Conservation (phyloP, 2,329 filamentous ascomycete species). For the Teratosphaeria nubilosa region DNA sequence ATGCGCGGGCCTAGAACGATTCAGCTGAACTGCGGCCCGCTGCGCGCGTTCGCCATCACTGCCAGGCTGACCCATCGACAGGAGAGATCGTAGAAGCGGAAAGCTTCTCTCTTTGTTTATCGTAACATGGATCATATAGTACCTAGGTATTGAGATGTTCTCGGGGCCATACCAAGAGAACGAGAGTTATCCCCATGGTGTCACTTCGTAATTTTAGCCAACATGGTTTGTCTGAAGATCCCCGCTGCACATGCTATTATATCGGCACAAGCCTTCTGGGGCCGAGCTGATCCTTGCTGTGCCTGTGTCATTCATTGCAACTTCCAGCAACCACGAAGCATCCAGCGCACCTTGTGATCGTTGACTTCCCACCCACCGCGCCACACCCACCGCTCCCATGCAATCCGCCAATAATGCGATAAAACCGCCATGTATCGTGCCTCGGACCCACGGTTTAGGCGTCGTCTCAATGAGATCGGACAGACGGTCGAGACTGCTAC, state of each 20-base stretch:
- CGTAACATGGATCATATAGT: background rate
- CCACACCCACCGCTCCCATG: slow-evolving; percentile 1
- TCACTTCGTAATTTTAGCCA: too few species aligned
- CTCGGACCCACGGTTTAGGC: slow-evolving; percentile 75
- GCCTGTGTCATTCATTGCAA: background rate
- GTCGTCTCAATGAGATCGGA: slow-evolving; percentile 86
- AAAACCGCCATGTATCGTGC: slow-evolving; percentile 45
- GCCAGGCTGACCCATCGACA: too few species aligned
- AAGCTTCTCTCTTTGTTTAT: background rate
- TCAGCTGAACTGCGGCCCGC: background rate
- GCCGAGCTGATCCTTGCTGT: background rate
- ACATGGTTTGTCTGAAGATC: too few species aligned
- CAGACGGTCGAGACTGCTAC: slow-evolving; percentile 86
- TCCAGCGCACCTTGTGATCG: background rate
- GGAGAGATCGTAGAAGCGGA: background rate
- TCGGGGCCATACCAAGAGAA: too few species aligned
- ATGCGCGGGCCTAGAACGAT: background rate
- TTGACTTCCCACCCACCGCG: background rate
- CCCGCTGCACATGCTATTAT: background rate
- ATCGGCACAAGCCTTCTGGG: background rate
- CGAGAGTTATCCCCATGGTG: too few species aligned
- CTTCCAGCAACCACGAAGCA: background rate
- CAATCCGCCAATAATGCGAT: background rate
- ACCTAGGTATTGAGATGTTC: background rate
- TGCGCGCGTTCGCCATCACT: background rate